phyloP scores from a whole-genome alignment of 2,329 filamentous ascomycete species.

The Cladosporium sp. region DNA sequence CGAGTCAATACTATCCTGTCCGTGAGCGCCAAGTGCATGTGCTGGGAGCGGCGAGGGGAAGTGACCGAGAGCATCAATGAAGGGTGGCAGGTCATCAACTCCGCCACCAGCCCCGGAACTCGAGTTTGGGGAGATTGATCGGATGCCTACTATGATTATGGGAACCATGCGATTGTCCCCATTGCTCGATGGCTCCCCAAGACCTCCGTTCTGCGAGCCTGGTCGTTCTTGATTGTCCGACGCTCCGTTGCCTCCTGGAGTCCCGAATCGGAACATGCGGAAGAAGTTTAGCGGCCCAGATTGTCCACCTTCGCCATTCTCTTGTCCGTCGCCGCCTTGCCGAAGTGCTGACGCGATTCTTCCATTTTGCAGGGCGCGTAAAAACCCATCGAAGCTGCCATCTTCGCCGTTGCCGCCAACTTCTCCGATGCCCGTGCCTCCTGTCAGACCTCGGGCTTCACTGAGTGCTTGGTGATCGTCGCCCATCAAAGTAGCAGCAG shows the following conservation, averaged over 20 bases:
- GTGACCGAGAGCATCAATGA: constrained; percentile 49
- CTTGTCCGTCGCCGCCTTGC: constrained; percentile 36
- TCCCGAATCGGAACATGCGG: constrained; percentile 64
- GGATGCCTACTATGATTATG: constrained; percentile 65
- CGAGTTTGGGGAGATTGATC: constrained; percentile 56
- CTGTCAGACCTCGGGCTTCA: constrained; percentile 51
- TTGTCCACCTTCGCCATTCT: constrained; percentile 35
- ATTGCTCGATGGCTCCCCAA: constrained; percentile 3
- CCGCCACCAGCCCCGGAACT: constrained; percentile 35
- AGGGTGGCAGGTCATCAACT: constrained; percentile 45
- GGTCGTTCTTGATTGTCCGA: neutral
- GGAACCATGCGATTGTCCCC: constrained; percentile 59
- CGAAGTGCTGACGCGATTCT: constrained; percentile 54
- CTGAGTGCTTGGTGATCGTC: constrained; percentile 52
- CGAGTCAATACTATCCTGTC: constrained; percentile 47
- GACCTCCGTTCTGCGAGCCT: constrained; percentile 18
- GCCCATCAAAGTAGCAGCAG: constrained; percentile 62
- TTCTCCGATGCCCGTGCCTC: constrained; percentile 30
- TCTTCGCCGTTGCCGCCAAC: constrained; percentile 49
- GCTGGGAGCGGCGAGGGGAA: constrained; percentile 38
- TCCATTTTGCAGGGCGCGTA: constrained; percentile 59
- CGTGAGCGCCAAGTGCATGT: constrained; percentile 28
- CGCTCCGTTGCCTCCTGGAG: constrained; percentile 37
- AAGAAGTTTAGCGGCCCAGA: constrained; percentile 62
- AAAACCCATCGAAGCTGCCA: constrained; percentile 59